A percentile compares a stretch with the other conserved stretches of the same genome.
These are phyloP conservation scores for Trichoderma harzianum DNA, from an alignment of 2,329 filamentous ascomycete species.

Conservation along the genomic window DNA sequence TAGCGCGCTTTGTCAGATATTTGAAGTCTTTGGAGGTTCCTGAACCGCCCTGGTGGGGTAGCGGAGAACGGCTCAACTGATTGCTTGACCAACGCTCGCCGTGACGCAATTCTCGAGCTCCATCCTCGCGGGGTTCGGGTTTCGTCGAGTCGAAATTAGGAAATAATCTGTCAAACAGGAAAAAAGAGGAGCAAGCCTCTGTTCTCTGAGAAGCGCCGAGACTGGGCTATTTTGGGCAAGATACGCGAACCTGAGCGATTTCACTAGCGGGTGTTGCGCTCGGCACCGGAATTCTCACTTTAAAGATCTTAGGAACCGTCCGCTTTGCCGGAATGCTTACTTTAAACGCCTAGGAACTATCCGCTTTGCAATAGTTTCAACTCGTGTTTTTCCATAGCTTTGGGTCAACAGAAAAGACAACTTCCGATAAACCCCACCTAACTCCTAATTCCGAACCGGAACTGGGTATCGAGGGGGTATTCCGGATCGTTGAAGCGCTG, in stretches of 20 bases:
- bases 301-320: background rate
- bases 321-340: background rate
- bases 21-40: background rate
- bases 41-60: conserved; percentile 1
- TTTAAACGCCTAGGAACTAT: background rate
- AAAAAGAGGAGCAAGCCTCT: background rate
- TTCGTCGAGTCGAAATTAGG: background rate
- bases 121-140: background rate
- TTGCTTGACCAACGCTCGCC: background rate
- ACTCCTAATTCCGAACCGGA: background rate
- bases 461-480: background rate
- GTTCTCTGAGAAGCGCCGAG: background rate
- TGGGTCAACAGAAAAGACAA: background rate
- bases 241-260: background rate
- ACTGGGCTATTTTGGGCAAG: background rate
- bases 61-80: background rate
- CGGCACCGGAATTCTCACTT: background rate
- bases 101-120: conserved; percentile 13
- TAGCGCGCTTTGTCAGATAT: background rate
- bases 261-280: background rate
- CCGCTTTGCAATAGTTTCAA: background rate
- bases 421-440: background rate
- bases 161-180: background rate
- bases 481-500: background rate
- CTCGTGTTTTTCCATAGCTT: background rate